Percentiles rank a stretch among this genome's conserved stretches.
These are phyloP conservation scores for Emmonsia crescens DNA, from an alignment of 2,329 filamentous ascomycete species.

Conservation along the genomic window DNA sequence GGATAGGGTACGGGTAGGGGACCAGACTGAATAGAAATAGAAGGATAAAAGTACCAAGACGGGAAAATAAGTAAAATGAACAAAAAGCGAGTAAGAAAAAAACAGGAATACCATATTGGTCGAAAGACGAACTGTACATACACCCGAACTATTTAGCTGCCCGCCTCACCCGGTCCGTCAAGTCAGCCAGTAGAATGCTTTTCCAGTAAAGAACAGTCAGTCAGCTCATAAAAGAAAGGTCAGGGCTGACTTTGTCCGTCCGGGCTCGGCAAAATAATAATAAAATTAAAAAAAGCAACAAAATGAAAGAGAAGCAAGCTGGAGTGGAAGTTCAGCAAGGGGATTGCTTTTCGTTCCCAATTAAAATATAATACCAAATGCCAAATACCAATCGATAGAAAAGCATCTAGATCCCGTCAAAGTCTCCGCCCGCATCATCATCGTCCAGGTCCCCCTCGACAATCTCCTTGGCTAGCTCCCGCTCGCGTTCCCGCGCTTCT, in stretches of 20 bases:
- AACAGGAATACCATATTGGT: slow-evolving; percentile 10
- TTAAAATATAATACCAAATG: slow-evolving; percentile 5
- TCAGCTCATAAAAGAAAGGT: no score
- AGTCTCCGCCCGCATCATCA: slow-evolving; percentile 89
- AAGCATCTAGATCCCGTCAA: slow-evolving; percentile 69
- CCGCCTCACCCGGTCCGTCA: slow-evolving; percentile 15
- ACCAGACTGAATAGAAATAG: no score
- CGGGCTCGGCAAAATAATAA: background rate
- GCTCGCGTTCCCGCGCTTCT: slow-evolving; percentile 91
- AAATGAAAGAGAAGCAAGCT: background rate
- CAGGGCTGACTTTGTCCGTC: background rate
- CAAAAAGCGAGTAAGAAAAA: no score
- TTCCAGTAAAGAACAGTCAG: slow-evolving; percentile 3
- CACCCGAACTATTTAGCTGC: slow-evolving; percentile 8
- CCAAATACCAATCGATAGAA: background rate
- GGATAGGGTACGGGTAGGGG: no score
- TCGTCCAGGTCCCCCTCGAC: slow-evolving; percentile 95
- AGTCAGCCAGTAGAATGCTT: no score
- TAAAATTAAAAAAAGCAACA: background rate
- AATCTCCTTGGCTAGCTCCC: slow-evolving; percentile 97
- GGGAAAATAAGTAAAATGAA: no score
- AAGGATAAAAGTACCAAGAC: no score
- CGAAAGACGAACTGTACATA: slow-evolving; percentile 17
- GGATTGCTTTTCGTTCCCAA: background rate
- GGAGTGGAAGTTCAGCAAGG: background rate